phyloP scores from a whole-genome alignment of 1,284 basidiomycete species.

The Boletus austroedulis region DNA sequence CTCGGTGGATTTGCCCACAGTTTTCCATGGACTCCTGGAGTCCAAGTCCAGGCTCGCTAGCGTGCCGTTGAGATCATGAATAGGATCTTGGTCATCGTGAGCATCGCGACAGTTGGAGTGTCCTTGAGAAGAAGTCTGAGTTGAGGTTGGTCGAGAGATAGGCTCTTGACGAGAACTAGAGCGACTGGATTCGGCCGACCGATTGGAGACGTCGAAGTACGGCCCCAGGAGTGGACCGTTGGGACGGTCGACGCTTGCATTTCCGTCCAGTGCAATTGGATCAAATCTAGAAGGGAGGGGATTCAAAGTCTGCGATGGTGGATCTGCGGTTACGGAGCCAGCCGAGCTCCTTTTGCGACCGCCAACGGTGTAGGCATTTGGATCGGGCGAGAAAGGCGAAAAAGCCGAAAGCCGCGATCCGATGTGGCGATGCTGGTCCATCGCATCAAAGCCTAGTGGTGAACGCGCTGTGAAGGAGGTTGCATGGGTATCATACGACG shows the following conservation, averaged over 20 bases:
- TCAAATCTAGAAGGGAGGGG: conserved; percentile 37
- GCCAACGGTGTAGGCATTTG: conserved; percentile 41
- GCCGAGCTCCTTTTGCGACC: conserved; percentile 35
- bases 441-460: conserved; percentile 13
- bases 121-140: conserved; percentile 36
- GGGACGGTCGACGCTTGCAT: conserved; percentile 31
- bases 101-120: conserved; percentile 18
- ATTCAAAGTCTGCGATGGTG: conserved; percentile 43
- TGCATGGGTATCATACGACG: conserved; percentile 23
- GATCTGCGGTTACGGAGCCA: conserved; percentile 30
- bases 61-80: conserved; percentile 73
- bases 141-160: conserved; percentile 51
- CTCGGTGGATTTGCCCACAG: conserved; percentile 16
- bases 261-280: conserved; percentile 16
- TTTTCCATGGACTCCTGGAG: conserved; percentile 29
- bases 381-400: conserved; percentile 63
- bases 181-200: conserved; percentile 37
- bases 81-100: conserved; percentile 46
- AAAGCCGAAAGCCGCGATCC: conserved; percentile 42
- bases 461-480: conserved; percentile 16
- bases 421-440: conserved; percentile 17
- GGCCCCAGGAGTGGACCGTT: conserved; percentile 44
- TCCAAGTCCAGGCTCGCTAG: conserved; percentile 70
- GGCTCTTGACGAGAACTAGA: conserved; percentile 47
- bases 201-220: conserved; percentile 39